phyloP scores from a whole-genome alignment of 2,329 filamentous ascomycete genomes.

The Cadophora sp. region DNA sequence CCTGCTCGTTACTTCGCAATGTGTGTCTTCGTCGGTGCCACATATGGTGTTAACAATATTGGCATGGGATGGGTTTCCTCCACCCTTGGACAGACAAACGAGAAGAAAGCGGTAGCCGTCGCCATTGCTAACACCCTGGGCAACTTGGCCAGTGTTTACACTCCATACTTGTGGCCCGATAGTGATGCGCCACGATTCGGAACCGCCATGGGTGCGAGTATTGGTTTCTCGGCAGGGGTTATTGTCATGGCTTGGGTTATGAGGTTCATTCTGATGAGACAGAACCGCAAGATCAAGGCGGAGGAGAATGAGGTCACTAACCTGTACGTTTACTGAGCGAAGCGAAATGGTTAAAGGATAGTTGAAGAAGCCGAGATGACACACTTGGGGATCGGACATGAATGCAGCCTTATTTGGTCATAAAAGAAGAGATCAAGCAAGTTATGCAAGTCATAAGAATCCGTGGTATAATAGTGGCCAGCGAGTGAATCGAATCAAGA shows the following conservation, averaged over 20 bases:
- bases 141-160: slow-evolving; percentile 48
- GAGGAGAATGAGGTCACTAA: slow-evolving; percentile 9
- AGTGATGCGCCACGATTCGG: slow-evolving; percentile 34
- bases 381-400: background rate
- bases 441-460: no score
- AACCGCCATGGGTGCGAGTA: background rate
- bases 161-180: slow-evolving; percentile 47
- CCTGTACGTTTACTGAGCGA: slow-evolving; percentile 11
- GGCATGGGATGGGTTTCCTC: slow-evolving; percentile 32
- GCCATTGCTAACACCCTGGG: slow-evolving; percentile 46
- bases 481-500: no score
- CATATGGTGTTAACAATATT: slow-evolving; percentile 27
- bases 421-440: no score
- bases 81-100: slow-evolving; percentile 47
- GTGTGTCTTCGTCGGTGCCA: slow-evolving; percentile 17
- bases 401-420: background rate
- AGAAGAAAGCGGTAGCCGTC: slow-evolving; percentile 47
- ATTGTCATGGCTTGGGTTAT: slow-evolving; percentile 43
- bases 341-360: background rate
- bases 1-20: background rate
- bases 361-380: background rate
- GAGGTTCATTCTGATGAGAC: slow-evolving; percentile 11
- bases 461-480: no score
- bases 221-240: slow-evolving; percentile 20
- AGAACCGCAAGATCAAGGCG: slow-evolving; percentile 9